Evolutionary conservation across 2,329 filamentous ascomycete species (phyloP).

Genomic region (Penicillium sp.): DNA sequence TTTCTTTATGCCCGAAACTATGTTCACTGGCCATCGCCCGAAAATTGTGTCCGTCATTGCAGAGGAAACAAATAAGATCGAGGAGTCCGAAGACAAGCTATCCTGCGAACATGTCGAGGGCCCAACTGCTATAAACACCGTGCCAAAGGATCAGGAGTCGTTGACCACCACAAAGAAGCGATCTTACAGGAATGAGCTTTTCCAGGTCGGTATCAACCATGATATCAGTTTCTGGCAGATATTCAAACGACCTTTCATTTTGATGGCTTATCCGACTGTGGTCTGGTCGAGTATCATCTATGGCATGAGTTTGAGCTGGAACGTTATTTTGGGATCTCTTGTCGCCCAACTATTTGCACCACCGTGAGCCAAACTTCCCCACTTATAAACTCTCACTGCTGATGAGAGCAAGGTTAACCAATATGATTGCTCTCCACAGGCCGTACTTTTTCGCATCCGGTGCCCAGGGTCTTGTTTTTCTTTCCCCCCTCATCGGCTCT

Average conservation of each 20-base stretch:
- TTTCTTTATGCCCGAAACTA: background rate
- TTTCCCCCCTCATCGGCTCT: no score
- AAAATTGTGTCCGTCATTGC: background rate
- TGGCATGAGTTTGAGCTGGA: background rate
- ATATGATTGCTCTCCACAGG: no score
- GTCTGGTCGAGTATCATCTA: background rate
- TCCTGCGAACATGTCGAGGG: background rate
- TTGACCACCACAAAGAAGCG: background rate
- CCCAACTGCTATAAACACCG: background rate
- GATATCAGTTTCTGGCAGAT: background rate
- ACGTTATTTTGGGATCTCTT: background rate
- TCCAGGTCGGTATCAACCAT: background rate
- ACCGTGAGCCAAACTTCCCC: no score
- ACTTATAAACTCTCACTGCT: no score
- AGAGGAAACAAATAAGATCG: background rate
- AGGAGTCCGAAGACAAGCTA: background rate
- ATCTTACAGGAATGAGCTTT: background rate
- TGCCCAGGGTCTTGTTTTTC: no score
- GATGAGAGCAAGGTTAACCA: no score
- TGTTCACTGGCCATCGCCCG: background rate
- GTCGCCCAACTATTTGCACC: background rate
- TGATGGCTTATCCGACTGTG: background rate
- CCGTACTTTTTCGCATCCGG: no score
- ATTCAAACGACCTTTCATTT: background rate
- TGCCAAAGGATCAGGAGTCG: background rate